Percentiles rank a stretch among this genome's conserved stretches.
Evolutionary conservation across 495 filamentous ascomycete genomes (phyloP).

Genomic region (Talaromyces stipitatus): DNA sequence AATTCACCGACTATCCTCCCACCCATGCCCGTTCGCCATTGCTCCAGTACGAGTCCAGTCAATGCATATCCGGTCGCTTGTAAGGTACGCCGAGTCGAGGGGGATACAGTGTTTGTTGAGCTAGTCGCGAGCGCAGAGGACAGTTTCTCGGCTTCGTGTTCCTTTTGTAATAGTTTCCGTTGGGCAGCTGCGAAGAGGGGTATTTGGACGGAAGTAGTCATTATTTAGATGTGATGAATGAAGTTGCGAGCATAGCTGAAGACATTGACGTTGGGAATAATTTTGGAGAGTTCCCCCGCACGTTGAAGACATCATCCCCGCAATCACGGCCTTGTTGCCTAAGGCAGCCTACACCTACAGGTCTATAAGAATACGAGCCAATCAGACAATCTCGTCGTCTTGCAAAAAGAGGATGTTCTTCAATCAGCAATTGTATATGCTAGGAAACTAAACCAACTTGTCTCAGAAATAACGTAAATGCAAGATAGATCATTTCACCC

Average conservation of each 20-base stretch:
- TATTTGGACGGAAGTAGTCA: slow-evolving; percentile 52
- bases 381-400: no score
- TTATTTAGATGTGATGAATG: slow-evolving; percentile 10
- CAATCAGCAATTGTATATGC: no score
- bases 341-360: background rate
- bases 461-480: background rate
- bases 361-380: background rate
- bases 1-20: slow-evolving; percentile 84
- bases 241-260: background rate
- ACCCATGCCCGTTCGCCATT: slow-evolving; percentile 84
- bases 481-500: background rate
- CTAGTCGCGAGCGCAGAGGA: slow-evolving; percentile 45
- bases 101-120: slow-evolving; percentile 62
- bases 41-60: slow-evolving; percentile 65
- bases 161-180: slow-evolving; percentile 64
- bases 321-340: background rate
- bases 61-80: slow-evolving; percentile 83
- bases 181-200: slow-evolving; percentile 71
- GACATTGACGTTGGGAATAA: background rate
- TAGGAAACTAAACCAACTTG: background rate
- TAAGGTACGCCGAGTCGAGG: slow-evolving; percentile 62
- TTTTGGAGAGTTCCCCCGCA: background rate
- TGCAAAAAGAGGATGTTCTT: no score
- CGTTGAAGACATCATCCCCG: background rate
- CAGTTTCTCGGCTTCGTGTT: slow-evolving; percentile 66